phyloP scores from a whole-genome alignment of 2,329 filamentous ascomycete genomes.

The Cercospora sesami region DNA sequence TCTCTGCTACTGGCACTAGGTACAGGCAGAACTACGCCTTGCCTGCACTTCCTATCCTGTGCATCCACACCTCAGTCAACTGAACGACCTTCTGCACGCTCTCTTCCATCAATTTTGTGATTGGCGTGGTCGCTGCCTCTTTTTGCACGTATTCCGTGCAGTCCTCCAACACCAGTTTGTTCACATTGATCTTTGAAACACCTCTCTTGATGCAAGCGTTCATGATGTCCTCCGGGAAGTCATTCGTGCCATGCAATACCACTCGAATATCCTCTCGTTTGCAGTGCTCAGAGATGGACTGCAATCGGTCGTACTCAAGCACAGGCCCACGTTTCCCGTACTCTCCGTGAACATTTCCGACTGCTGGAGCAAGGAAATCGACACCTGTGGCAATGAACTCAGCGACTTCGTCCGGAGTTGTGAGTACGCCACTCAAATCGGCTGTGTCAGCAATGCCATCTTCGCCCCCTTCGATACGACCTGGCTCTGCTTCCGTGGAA shows the following conservation, averaged over 20 bases:
- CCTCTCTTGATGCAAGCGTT: conserved; percentile 54
- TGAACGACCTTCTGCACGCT: conserved; percentile 27
- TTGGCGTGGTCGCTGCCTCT: conserved; percentile 22
- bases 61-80: conserved; percentile 29
- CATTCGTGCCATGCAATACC: conserved; percentile 60
- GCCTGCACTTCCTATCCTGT: conserved; percentile 25
- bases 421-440: conserved; percentile 35
- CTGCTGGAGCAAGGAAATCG: conserved; percentile 37
- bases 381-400: conserved; percentile 37
- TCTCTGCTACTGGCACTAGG: background rate
- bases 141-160: conserved; percentile 35
- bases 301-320: conserved; percentile 40
- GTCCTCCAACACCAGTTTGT: conserved; percentile 52
- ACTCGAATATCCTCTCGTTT: conserved; percentile 45
- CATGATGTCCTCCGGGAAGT: conserved; percentile 54
- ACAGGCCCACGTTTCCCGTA: conserved; percentile 38
- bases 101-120: conserved; percentile 31
- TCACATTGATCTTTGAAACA: conserved; percentile 60
- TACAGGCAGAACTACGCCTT: conserved; percentile 18
- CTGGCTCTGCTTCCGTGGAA: conserved; percentile 38
- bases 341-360: conserved; percentile 39
- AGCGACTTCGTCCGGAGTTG: conserved; percentile 33
- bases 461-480: conserved; percentile 39
- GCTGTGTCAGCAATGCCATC: conserved; percentile 37
- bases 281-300: conserved; percentile 37